phyloP scores from a whole-genome alignment of 1,139 yeast species.

The Kluyveromyces sp. region DNA sequence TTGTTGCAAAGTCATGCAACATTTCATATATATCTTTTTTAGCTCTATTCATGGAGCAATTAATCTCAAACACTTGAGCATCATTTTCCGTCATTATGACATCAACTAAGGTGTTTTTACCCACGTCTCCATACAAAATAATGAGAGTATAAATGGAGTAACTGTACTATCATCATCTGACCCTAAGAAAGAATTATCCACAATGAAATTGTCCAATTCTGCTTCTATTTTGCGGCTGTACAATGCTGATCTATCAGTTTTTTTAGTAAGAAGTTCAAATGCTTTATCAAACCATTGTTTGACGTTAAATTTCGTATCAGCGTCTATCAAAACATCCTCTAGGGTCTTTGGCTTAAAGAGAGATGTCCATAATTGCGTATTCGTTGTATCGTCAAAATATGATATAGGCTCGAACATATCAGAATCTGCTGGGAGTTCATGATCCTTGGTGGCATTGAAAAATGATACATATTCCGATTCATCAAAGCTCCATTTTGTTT shows the following conservation, averaged over 20 bases:
- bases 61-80: constrained; percentile 78
- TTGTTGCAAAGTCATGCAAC: constrained; percentile 74
- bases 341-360: constrained; percentile 37
- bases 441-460: constrained; percentile 5
- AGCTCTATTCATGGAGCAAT: constrained; percentile 64
- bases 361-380: constrained; percentile 35
- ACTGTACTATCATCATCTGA: constrained; percentile 21
- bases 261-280: constrained; percentile 37
- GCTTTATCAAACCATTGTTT: constrained; percentile 44
- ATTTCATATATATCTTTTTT: constrained; percentile 59
- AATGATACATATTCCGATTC: constrained; percentile 11
- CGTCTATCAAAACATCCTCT: constrained; percentile 35
- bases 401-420: neutral
- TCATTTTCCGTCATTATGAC: constrained; percentile 56
- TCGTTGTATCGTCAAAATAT: neutral
- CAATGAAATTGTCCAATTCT: constrained; percentile 41
- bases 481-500: neutral
- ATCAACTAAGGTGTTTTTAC: constrained; percentile 71
- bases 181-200: constrained; percentile 29
- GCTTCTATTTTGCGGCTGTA: constrained; percentile 24
- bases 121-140: constrained; percentile 62
- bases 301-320: constrained; percentile 25
- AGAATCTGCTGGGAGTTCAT: neutral
- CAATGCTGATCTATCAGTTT: constrained; percentile 28
- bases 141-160: constrained; percentile 45